phyloP scores from a whole-genome alignment of 1,284 basidiomycete species.

The Marasmius fiardii region DNA sequence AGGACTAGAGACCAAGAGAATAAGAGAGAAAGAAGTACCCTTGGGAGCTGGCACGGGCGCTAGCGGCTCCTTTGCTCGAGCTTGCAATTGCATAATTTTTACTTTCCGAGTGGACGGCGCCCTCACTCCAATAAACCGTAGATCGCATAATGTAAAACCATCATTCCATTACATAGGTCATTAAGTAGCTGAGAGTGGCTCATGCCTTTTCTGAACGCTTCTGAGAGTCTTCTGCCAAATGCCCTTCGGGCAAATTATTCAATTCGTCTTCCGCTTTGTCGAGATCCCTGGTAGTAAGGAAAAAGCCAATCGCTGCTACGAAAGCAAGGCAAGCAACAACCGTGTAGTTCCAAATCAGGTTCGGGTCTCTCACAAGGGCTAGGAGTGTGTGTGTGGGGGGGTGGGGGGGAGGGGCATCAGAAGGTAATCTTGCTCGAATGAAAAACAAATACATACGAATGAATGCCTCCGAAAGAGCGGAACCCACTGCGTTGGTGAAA shows the following conservation, averaged over 20 bases:
- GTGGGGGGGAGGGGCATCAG: too few species aligned
- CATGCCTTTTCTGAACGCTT: background rate
- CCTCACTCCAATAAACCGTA: too few species aligned
- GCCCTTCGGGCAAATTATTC: background rate
- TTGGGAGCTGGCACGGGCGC: too few species aligned
- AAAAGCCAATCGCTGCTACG: background rate
- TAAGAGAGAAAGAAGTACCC: too few species aligned
- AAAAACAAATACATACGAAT: slow-evolving; percentile 45
- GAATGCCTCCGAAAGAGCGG: slow-evolving; percentile 71
- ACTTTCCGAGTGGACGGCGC: too few species aligned
- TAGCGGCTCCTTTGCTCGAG: too few species aligned
- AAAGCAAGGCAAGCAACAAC: slow-evolving; percentile 23
- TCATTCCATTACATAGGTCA: background rate
- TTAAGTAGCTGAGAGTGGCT: background rate
- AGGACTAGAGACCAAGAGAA: too few species aligned
- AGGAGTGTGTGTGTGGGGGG: background rate
- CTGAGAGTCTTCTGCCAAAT: background rate
- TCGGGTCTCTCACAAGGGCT: slow-evolving; percentile 33
- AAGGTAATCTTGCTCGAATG: slow-evolving; percentile 23
- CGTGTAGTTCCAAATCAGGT: slow-evolving; percentile 33
- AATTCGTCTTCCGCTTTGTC: background rate
- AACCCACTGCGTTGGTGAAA: slow-evolving; percentile 63
- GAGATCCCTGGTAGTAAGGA: background rate
- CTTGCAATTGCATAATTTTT: too few species aligned
- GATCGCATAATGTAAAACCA: too few species aligned